These are phyloP conservation scores for Leersia perrieri DNA, from an alignment of 176 grass and related monocot species.

Conservation along the genomic window DNA sequence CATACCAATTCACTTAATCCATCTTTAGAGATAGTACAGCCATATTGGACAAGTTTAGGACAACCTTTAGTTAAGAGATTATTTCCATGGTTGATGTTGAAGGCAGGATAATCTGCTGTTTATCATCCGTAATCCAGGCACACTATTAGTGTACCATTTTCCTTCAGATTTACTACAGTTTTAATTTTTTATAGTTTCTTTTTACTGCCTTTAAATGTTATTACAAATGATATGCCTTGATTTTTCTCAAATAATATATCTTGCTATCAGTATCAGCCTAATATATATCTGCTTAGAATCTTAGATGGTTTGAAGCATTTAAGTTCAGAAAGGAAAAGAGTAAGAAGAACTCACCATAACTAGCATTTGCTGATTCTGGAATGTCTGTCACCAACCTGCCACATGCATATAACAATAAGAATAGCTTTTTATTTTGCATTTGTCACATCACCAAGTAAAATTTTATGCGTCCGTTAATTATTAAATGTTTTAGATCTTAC, in stretches of 20 bases:
- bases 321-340: slow-evolving; percentile 35
- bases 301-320: slow-evolving; percentile 30
- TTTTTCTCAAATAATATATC: background rate
- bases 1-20: background rate
- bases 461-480: slow-evolving; percentile 10
- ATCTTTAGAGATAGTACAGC: background rate
- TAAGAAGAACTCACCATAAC: slow-evolving; percentile 52
- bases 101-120: background rate
- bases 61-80: slow-evolving; percentile 13
- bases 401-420: slow-evolving; percentile 36
- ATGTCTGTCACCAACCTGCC: slow-evolving; percentile 97
- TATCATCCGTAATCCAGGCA: slow-evolving; percentile 7
- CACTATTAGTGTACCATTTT: background rate
- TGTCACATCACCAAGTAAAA: slow-evolving; percentile 24
- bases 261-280: background rate
- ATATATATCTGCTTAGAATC: slow-evolving; percentile 30
- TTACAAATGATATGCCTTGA: background rate
- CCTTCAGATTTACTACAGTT: background rate
- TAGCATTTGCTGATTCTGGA: slow-evolving; percentile 72
- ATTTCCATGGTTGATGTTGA: slow-evolving; percentile 23
- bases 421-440: slow-evolving; percentile 20
- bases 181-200: background rate
- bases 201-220: background rate
- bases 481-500: slow-evolving; percentile 46
- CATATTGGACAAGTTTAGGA: background rate